Evolutionary conservation across 257 asterid genomes (phyloP).

Genomic region (Solanum paucissectum): DNA sequence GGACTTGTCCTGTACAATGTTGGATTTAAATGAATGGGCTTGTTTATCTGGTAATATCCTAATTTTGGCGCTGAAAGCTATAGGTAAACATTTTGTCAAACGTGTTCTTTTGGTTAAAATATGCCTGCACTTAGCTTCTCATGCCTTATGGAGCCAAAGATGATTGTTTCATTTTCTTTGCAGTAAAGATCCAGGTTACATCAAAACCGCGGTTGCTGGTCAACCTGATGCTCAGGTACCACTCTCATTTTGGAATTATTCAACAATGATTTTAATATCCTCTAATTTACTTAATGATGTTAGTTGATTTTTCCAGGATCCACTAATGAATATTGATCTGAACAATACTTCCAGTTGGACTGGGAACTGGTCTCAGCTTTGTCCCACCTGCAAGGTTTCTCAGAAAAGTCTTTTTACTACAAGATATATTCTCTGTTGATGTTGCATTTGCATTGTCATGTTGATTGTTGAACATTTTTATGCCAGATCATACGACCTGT

Average conservation of each 20-base stretch:
- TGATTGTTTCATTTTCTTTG: conserved; percentile 24
- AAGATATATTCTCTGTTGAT: conserved; percentile 8
- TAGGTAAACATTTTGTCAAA: background rate
- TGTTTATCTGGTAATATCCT: background rate
- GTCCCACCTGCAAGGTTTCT: conserved; percentile 98
- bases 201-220: conserved; percentile 26
- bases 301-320: conserved; percentile 47
- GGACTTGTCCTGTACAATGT: background rate
- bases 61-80: background rate
- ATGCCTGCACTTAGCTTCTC: background rate
- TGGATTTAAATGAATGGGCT: background rate
- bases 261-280: background rate
- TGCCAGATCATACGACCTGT: conserved; percentile 82
- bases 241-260: background rate
- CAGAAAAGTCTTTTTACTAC: conserved; percentile 2
- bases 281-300: conserved; percentile 1
- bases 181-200: conserved; percentile 92
- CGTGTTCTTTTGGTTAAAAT: background rate
- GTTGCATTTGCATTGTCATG: conserved; percentile 2
- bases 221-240: conserved; percentile 62
- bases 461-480: background rate
- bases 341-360: conserved; percentile 54
- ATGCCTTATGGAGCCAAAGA: conserved; percentile 2
- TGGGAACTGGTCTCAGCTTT: conserved; percentile 95
- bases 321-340: conserved; percentile 63